A percentile compares a stretch with the other conserved stretches of the same genome.
Evolutionary conservation across 768 basidiomycete genomes (phyloP).

Genomic region (Rhodotorula kratochvilovae): DNA sequence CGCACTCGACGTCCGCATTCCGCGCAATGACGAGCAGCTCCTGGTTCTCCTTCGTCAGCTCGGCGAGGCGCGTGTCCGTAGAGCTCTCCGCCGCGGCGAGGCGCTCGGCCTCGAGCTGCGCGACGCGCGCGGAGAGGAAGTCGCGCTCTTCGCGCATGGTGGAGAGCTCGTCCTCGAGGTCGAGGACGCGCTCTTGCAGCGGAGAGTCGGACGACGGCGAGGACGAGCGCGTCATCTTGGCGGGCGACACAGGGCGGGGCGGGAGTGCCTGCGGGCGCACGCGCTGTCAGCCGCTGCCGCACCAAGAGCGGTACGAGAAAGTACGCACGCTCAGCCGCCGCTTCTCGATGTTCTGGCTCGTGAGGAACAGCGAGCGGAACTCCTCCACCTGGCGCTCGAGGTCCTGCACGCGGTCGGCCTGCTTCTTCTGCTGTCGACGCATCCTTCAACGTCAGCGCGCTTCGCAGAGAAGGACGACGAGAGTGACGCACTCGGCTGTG

Average conservation of each 20-base stretch:
- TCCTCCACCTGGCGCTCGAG: constrained; percentile 38
- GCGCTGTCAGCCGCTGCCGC: neutral
- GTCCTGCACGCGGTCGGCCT: constrained; percentile 27
- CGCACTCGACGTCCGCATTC: constrained; percentile 36
- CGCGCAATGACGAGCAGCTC: constrained; percentile 33
- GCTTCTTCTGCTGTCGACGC: neutral
- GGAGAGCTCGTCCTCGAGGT: constrained; percentile 63
- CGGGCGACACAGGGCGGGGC: constrained; percentile 31
- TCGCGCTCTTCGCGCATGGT: constrained; percentile 69
- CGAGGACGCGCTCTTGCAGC: constrained; percentile 35
- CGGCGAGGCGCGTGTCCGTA: constrained; percentile 13
- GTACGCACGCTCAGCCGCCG: constrained; percentile 27
- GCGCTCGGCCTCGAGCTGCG: constrained; percentile 48
- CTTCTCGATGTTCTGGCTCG: constrained; percentile 39
- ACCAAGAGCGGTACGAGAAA: neutral
- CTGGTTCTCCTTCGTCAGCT: constrained; percentile 23
- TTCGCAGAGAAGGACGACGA: neutral
- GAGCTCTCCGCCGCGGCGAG: neutral
- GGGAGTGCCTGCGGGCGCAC: constrained; percentile 17
- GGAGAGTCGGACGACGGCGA: neutral
- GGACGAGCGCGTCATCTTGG: constrained; percentile 18
- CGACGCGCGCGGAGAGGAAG: constrained; percentile 63
- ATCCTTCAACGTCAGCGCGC: neutral
- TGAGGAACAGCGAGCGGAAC: constrained; percentile 41
- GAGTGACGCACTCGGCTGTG: constrained; percentile 1